Percentiles rank a stretch among this genome's conserved stretches.
These are phyloP conservation scores for Penicillium sp. DNA, from an alignment of 2,329 filamentous ascomycete species.

Conservation along the genomic window DNA sequence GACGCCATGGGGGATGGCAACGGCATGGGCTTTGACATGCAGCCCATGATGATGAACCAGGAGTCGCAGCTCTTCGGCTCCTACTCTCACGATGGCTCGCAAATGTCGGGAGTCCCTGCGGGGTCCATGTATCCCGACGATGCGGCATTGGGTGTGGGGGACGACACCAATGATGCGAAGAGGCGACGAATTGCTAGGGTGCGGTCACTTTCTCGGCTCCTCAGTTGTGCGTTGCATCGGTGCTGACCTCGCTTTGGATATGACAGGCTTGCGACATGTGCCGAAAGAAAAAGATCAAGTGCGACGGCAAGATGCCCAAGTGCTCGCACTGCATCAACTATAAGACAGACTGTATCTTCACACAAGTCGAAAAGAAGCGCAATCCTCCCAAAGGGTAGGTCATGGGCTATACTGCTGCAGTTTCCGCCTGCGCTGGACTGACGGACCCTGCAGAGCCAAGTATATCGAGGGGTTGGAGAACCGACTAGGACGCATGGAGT, in stretches of 20 bases:
- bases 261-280: conserved; percentile 89
- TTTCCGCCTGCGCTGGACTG: conserved; percentile 9
- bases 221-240: not conserved
- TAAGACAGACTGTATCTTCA: conserved; percentile 96
- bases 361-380: conserved; percentile 97
- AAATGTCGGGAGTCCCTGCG: conserved; percentile 52
- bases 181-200: conserved; percentile 83
- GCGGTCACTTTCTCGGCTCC: conserved; percentile 37
- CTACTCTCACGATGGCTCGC: conserved; percentile 60
- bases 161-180: conserved; percentile 74
- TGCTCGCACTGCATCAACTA: conserved; percentile 97
- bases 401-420: not conserved
- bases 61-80: conserved; percentile 67
- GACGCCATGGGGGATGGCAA: conserved; percentile 41
- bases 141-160: conserved; percentile 42
- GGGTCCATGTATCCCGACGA: conserved; percentile 45
- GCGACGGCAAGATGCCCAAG: conserved; percentile 89
- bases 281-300: conserved; percentile 90
- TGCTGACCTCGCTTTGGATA: conserved; percentile 7
- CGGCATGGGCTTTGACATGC: conserved; percentile 43
- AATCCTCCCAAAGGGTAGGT: conserved; percentile 91
- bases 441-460: conserved; percentile 65
- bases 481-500: conserved; percentile 92
- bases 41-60: conserved; percentile 56
- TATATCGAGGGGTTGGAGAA: conserved; percentile 98